phyloP scores from a whole-genome alignment of 1,284 basidiomycete genomes.

The Porogramme epimiltina region DNA sequence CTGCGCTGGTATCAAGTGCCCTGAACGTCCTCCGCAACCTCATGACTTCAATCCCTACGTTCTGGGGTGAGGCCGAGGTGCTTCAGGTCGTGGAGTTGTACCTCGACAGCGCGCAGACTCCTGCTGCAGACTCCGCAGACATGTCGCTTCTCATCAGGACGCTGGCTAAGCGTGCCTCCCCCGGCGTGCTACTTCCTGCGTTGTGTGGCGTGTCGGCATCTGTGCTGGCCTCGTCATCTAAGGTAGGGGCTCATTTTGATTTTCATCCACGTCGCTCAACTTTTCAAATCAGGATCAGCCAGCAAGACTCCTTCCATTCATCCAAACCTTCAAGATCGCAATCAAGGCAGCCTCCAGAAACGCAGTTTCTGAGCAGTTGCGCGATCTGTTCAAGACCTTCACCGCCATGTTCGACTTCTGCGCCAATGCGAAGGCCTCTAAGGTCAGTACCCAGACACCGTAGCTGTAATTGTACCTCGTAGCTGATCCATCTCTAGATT shows the following conservation, averaged over 20 bases:
- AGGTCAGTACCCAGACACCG: neutral
- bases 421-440: neutral
- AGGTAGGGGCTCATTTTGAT: conserved; percentile 36
- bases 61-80: conserved; percentile 69
- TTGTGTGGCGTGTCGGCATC: conserved; percentile 56
- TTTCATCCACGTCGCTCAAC: neutral
- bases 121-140: conserved; percentile 23
- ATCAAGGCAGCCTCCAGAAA: conserved; percentile 67
- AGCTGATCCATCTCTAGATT: conserved; percentile 45
- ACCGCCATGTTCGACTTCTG: conserved; percentile 71
- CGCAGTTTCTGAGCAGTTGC: conserved; percentile 71
- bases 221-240: conserved; percentile 9
- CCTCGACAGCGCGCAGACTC: conserved; percentile 41
- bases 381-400: conserved; percentile 80
- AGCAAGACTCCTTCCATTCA: conserved; percentile 53
- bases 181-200: conserved; percentile 68
- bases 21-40: conserved; percentile 57
- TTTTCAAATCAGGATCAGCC: conserved; percentile 30
- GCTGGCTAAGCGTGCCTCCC: conserved; percentile 69
- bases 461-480: neutral
- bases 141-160: conserved; percentile 50
- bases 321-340: conserved; percentile 66
- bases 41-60: conserved; percentile 64
- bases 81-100: conserved; percentile 57
- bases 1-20: conserved; percentile 22